Evolutionary conservation across 2,329 filamentous ascomycete species (phyloP), one percentile per base, ranked within the genome.

Genomic region (Drechmeria coniospora): DNA sequence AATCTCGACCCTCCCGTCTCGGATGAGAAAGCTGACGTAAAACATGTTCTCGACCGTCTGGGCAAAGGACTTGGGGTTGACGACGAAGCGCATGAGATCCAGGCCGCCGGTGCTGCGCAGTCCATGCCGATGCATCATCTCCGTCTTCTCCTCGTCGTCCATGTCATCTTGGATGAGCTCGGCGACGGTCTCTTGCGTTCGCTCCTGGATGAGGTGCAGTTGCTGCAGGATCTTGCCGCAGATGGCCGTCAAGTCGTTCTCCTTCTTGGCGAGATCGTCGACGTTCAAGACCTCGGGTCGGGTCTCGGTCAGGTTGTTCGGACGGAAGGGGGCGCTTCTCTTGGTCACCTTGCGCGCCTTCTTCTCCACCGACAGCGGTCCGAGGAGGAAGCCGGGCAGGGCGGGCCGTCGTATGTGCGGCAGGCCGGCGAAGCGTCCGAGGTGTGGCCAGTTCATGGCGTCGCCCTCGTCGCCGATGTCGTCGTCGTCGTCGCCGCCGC

Each of bases 31-130:
- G 47, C 82, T 92, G 40, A 93, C 71, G 49, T 95, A 95, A 52
- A 98, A 98, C 42, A 98, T 63, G 43, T 98, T 98, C 49, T 98
- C 90, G 6, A 98, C 75, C 0, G 84, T 93, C 52, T 98, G 90
- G 0, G 82, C 82, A 43, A 95, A 98, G 1, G 83, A 92, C 21
- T 60, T 60, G 1, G 90, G 90, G 41, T 98, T 93, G 37, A 95
- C 68, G 22, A 84, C 81, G 40, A 94, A 95, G 28, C 79, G 74
- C 49, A 94, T 78, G 9, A 94, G 55, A 27, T 80, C 73, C 4
- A 93, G 68, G 11, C 81, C 80, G 2, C 74, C 75, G 2, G 74
- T 73, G 12, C 65, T 61, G 9, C 73, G 66, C 10, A 93, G 57
- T 3, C 74, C 68, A 41, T 79, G 56, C 30, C 68, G 61, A 21